These are phyloP conservation scores for Stagonosporopsis rhizophila DNA, from an alignment of 2,329 filamentous ascomycete species.

Conservation along the genomic window DNA sequence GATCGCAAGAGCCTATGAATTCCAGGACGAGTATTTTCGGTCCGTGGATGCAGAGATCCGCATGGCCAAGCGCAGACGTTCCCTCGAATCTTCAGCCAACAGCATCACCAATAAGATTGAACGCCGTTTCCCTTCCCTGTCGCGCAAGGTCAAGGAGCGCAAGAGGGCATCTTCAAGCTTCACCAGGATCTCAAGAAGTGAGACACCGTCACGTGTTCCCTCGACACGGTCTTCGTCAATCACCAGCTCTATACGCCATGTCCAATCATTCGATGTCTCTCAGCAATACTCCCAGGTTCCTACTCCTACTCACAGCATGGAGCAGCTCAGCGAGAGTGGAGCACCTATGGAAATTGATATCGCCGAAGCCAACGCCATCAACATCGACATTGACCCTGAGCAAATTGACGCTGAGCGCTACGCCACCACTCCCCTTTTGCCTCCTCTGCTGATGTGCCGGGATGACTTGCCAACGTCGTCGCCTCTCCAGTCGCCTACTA, in stretches of 20 bases:
- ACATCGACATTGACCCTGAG: conserved; percentile 58
- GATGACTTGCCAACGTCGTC: conserved; percentile 70
- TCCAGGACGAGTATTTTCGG: conserved; percentile 67
- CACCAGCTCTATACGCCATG: conserved; percentile 64
- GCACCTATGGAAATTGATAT: conserved; percentile 47
- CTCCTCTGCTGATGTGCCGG: conserved; percentile 73
- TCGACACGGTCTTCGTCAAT: conserved; percentile 83
- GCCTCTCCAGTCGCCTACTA: conserved; percentile 83
- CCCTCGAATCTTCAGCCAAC: conserved; percentile 66
- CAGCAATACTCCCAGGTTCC: conserved; percentile 36
- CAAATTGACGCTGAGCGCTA: conserved; percentile 64
- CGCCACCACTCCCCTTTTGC: conserved; percentile 83
- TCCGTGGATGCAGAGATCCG: conserved; percentile 64
- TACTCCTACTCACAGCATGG: conserved; percentile 38
- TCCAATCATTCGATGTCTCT: conserved; percentile 46
- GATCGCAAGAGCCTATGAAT: conserved; percentile 67
- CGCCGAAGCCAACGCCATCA: conserved; percentile 53
- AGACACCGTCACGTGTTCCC: conserved; percentile 60
- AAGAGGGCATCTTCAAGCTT: conserved; percentile 47
- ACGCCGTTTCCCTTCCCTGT: conserved; percentile 64
- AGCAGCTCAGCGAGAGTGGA: conserved; percentile 43
- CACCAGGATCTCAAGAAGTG: conserved; percentile 49
- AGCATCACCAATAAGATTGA: conserved; percentile 71
- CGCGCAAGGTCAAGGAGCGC: conserved; percentile 62
- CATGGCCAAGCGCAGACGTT: conserved; percentile 63